A percentile compares a stretch with the other conserved stretches of the same genome.
These are phyloP conservation scores for Passiflora organensis DNA, from an alignment of 345 rosid genomes.

Conservation along the genomic window DNA sequence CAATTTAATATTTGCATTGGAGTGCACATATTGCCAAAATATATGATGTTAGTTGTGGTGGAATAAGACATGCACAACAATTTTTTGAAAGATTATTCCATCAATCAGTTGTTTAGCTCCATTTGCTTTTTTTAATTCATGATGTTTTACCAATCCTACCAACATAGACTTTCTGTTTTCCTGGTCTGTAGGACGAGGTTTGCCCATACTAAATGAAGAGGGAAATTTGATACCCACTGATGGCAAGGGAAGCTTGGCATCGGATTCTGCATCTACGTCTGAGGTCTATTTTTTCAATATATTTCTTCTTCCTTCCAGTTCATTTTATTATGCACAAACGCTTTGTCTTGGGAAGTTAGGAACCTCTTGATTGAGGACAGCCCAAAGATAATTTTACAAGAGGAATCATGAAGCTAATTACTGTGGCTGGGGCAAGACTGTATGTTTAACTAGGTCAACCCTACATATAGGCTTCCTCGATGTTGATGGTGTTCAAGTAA, in stretches of 20 bases:
- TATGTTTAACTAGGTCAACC: too few relatives aligned
- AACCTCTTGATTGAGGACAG: too few relatives aligned
- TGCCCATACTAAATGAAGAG: constrained; percentile 85
- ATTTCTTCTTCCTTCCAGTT: neutral
- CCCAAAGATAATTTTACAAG: too few relatives aligned
- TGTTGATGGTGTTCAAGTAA: too few relatives aligned
- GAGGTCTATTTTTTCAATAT: constrained; percentile 47
- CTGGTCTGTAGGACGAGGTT: constrained; percentile 52
- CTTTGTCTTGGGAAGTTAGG: too few relatives aligned
- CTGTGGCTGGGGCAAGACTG: too few relatives aligned
- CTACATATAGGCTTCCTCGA: too few relatives aligned
- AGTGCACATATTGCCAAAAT: too few relatives aligned
- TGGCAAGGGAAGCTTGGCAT: constrained; percentile 51
- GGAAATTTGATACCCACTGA: constrained; percentile 51
- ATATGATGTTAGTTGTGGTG: too few relatives aligned
- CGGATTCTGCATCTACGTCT: constrained; percentile 45
- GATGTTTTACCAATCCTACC: neutral
- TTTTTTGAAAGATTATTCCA: neutral
- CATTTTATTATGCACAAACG: neutral
- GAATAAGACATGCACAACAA: too few relatives aligned
- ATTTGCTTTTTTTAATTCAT: neutral
- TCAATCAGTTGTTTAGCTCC: neutral
- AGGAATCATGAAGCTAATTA: too few relatives aligned
- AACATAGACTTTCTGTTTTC: neutral
- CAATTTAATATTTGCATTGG: too few relatives aligned